Base-by-base conservation (phyloP, 2,329 filamentous ascomycete genomes). In the Sporothrix protearum region DNA sequence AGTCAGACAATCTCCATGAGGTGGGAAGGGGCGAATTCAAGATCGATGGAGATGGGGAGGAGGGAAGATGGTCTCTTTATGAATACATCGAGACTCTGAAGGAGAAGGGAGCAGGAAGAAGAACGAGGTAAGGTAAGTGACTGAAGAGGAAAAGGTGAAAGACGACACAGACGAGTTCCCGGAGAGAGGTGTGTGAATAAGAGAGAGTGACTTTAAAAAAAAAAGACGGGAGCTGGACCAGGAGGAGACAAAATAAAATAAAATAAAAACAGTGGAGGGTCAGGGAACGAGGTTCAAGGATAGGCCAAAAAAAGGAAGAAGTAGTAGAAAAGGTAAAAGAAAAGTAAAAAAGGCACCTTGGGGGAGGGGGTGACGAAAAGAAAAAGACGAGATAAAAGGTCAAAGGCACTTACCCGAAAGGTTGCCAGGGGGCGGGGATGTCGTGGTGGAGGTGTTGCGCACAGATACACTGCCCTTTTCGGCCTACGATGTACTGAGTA, bases 341-440 rank as follows among this genome's bases (percentile, higher is more conserved):
- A n/a, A 47, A 36, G 39, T 22, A 33, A 33, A 42, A 42, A 55
- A 61, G 42, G 36, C 2, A 57, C 28, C 59, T 42, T 42, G 49
- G 14, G n/a, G 42, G n/a, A 36, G 36, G 59, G 59, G 36, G 30
- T 59, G 30, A 28, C 42, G 30, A 68, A 47, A 30, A 61, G 42
- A 51, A 57, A 51, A 57, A 55, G 12, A 49, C 55, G 12, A 68
- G 61, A 68, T 22, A 72, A 68, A 45, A 45, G 61, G 57, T 53
- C 22, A 70, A 53, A 64, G 39, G 42, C 33, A 72, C 72, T 72
- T 72, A 71, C 72, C 70, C 64, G 71, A 71, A 68, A 69, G 66
- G 67, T 57, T 49, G 59, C 49, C 71, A 70, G 71, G 59, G 57
- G 70, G 72, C 68, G 57, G 68, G 72, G 66, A 71, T 59, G 66